phyloP scores from a whole-genome alignment of 1,284 basidiomycete species.

The Exobasidium rhododendri region DNA sequence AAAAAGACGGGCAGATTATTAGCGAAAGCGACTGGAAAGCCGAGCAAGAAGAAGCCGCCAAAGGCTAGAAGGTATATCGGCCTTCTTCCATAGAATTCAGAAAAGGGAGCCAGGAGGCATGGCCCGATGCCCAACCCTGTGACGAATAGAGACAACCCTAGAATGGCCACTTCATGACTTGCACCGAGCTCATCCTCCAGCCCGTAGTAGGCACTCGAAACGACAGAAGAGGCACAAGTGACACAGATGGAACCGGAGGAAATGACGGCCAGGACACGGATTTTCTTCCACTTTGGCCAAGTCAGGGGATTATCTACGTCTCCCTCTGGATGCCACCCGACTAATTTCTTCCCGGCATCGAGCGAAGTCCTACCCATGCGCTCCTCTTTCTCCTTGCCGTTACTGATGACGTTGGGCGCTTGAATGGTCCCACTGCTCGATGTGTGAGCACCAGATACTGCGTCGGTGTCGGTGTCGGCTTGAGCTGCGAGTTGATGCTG shows the following conservation, averaged over 20 bases:
- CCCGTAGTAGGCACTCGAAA: neutral
- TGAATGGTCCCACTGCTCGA: no score
- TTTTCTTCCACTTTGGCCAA: constrained; percentile 32
- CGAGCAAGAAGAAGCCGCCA: constrained; percentile 56
- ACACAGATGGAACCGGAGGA: neutral
- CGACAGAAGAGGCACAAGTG: constrained; percentile 3
- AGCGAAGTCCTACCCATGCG: no score
- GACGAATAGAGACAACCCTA: constrained; percentile 41
- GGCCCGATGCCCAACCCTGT: constrained; percentile 34
- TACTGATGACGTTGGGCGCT: no score
- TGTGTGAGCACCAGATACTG: no score
- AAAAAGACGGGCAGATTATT: constrained; percentile 63
- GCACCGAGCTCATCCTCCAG: neutral
- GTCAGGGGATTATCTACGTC: constrained; percentile 42
- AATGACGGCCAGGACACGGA: constrained; percentile 35
- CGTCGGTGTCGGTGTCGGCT: no score
- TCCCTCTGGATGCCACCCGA: constrained; percentile 41
- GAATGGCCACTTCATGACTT: constrained; percentile 23
- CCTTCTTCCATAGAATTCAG: no score
- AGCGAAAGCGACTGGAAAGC: constrained; percentile 68
- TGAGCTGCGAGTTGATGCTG: no score
- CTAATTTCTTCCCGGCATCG: no score
- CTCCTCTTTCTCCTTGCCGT: no score
- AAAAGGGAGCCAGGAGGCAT: constrained; percentile 48
- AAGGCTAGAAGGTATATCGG: constrained; percentile 41